phyloP scores from a whole-genome alignment of 164 flowering plant genomes.

The Nymphaea thermarum region DNA sequence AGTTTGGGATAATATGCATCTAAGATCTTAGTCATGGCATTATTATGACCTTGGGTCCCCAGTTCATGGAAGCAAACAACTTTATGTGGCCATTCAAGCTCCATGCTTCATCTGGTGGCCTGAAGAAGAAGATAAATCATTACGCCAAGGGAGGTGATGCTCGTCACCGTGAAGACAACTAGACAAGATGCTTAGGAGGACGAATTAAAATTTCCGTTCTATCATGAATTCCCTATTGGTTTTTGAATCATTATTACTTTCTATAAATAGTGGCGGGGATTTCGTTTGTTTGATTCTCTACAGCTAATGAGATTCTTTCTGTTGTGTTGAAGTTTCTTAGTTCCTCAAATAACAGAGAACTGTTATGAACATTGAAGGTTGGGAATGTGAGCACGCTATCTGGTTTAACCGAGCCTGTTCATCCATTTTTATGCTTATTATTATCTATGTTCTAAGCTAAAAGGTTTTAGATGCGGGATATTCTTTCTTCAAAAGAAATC shows the following conservation, averaged over 20 bases:
- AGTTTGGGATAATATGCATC: slow-evolving; percentile 36
- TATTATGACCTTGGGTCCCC: slow-evolving; percentile 46
- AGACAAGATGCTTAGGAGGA: slow-evolving; percentile 50
- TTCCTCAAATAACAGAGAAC: neutral
- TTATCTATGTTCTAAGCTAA: too few relatives aligned
- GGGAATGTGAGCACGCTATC: too few relatives aligned
- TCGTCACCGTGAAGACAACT: slow-evolving; percentile 54
- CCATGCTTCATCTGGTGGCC: slow-evolving; percentile 47
- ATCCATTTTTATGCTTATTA: too few relatives aligned
- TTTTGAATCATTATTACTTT: too few relatives aligned
- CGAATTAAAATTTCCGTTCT: slow-evolving; percentile 27
- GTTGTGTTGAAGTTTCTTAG: neutral
- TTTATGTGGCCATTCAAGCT: slow-evolving; percentile 65
- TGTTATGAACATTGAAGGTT: too few relatives aligned
- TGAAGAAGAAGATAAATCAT: slow-evolving; percentile 60
- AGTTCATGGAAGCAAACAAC: slow-evolving; percentile 55
- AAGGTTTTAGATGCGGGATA: too few relatives aligned
- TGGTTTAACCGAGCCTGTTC: too few relatives aligned
- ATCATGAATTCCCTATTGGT: too few relatives aligned
- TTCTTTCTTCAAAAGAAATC: too few relatives aligned
- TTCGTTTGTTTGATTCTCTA: too few relatives aligned
- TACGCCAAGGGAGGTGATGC: slow-evolving; percentile 61
- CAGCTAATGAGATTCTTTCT: too few relatives aligned
- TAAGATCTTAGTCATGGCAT: slow-evolving; percentile 62
- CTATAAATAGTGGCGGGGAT: neutral